Base-by-base conservation (phyloP, 345 rosid genomes). In the Syzygium oleosum region DNA sequence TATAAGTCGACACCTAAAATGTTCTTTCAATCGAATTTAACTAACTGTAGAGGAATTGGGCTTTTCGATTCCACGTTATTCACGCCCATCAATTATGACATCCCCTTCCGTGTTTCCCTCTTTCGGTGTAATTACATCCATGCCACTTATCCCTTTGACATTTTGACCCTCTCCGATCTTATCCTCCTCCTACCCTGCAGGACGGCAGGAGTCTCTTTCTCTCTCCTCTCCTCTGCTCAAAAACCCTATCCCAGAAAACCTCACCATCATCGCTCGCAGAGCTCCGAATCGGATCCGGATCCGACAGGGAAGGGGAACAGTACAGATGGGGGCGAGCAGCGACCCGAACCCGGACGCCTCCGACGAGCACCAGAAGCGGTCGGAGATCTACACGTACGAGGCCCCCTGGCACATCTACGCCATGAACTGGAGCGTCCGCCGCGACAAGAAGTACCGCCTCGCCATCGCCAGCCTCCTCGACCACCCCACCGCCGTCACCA, bases 341-440 rank as follows among this genome's bases (percentile, higher is more conserved):
- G 99, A 96, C 49, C 97, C 94, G 49, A 94, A 92, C 84, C 94
- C 93, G 31, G 98, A 95, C 80, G 98, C 93, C 51, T 95, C 97
- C 84, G 99, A 96, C 85, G 99, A 97, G 94, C 98, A 97, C 88
- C 99, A 97, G 89, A 97, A 96, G 78, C 91, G 98, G 25, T 95
- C 99, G 43, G 99, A 97, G 95, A 97, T 97, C 92, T 97, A 96
- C 93, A 96, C 99, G 27, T 97, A 96, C 92, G 98, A 96, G 88
- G 98, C 99, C 0, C 98, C 99, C 4, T 97, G 99, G 99, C 97
- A 94, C 91, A 94, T 97, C 90, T 97, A 96, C 93, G 99, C 99
- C 78, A 97, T 97, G 99, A 97, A 97, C 91, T 97, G 99, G 99
- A 96, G 99, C 88, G 99, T 97, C 89, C 99, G 99, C 87, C 98